phyloP scores from a whole-genome alignment of 371 early-diverging fungal genomes.

The Entomophthora muscae region DNA sequence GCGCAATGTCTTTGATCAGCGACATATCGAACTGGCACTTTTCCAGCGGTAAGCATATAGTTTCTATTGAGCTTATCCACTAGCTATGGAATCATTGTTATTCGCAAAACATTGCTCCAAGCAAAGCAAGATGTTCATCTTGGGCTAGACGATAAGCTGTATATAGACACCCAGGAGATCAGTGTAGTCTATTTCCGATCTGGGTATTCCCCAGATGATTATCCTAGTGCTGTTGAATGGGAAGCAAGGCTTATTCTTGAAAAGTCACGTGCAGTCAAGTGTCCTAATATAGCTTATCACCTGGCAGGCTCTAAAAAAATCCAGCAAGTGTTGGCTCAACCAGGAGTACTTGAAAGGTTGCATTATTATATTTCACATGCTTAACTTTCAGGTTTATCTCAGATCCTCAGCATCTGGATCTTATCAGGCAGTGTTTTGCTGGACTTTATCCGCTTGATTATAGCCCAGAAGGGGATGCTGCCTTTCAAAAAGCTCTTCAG shows the following conservation, averaged over 20 bases:
- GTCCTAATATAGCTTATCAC: constrained; percentile 82
- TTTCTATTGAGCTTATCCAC: neutral
- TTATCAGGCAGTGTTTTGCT: constrained; percentile 61
- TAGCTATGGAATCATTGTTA: constrained; percentile 41
- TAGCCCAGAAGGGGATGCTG: constrained; percentile 40
- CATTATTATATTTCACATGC: neutral
- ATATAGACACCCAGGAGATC: constrained; percentile 51
- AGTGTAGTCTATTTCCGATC: constrained; percentile 85
- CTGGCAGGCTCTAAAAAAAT: constrained; percentile 92
- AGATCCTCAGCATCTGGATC: constrained; percentile 27
- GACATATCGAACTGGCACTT: constrained; percentile 73
- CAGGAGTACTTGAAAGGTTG: constrained; percentile 65
- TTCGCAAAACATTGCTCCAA: constrained; percentile 49
- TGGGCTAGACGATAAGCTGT: constrained; percentile 21
- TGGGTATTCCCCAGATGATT: constrained; percentile 84
- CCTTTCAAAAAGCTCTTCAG: constrained; percentile 41
- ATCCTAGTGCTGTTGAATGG: constrained; percentile 67
- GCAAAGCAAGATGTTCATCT: constrained; percentile 32
- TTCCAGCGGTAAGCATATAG: constrained; percentile 35
- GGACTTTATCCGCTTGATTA: constrained; percentile 78
- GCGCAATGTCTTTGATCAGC: constrained; percentile 87
- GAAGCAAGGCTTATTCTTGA: constrained; percentile 65
- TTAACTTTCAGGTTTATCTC: constrained; percentile 27
- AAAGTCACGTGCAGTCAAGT: constrained; percentile 64
- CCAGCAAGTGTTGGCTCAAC: constrained; percentile 75